Evolutionary conservation across 2,329 filamentous ascomycete species (phyloP), one percentile per base, ranked within the genome.

Genomic region (Trichothecium roseum): DNA sequence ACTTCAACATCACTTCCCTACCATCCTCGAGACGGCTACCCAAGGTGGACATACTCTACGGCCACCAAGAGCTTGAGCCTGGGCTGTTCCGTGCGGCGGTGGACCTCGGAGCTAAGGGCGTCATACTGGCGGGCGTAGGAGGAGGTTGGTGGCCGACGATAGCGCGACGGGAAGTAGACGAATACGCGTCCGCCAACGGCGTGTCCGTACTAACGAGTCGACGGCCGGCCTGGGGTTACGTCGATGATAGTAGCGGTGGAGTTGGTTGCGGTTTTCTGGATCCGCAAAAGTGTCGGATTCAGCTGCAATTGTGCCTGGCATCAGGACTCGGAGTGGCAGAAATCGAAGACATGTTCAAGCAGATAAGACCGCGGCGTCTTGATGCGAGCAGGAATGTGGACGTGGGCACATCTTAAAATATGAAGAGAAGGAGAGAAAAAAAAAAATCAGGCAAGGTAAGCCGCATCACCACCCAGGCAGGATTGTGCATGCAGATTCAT

Each of bases 71-170:
- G 38, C 65, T 72, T 45, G 57, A 66, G 40, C 55, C 65, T 15
- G 50, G 51, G 14, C 56, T 74, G 3, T 63, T 72, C 29, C 52
- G 60, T 18, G 60, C 64, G 0, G 64, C 69, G 3, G 59, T 70
- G n/a, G 55, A 54, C 2, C 57, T 53, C 5, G 72, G 71, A 3
- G 69, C 72, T 0, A 50, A 65, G 40, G 73, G 73, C 2, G 57
- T 78, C 8, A 68, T 77, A 2, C 66, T 68, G 16, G 72, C 71
- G 0, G 72, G 71, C 6, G 60, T 71, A 26, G 72, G 72, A 2
- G 68, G 69, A 3, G 72, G 72, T 5, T 64, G 66, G 1, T 63
- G 69, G 54, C 63, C 60, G 4, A 50, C 51, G 0, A 45, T 46
- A 2, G 66, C 62, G 13, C 42, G 45, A 4, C 41, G 51, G 14